Base-by-base conservation (phyloP, 78 protist species). In the Bigelowiella natans region DNA sequence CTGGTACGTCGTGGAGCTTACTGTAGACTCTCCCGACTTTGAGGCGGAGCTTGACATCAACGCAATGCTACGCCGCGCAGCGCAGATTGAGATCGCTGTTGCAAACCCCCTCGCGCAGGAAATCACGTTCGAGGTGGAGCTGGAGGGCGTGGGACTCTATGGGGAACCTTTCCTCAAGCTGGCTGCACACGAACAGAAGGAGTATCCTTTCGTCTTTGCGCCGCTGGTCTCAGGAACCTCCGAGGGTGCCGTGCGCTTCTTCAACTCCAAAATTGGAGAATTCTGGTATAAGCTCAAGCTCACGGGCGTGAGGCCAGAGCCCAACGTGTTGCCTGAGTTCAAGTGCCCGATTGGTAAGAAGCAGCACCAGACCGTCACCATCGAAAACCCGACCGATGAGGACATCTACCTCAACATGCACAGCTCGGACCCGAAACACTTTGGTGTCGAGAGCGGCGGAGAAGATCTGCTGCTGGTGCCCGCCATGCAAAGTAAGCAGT, bases 1-100 rank as follows among this genome's bases (percentile, higher is more conserved):
- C 40, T 95, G 96, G 96, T 95, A 84, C 92, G 90, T 91, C 28
- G 31, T 93, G 37, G 91, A 93, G 38, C 31, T 93, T n/a, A 73
- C 31, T 31, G 89, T 91, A 1, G 28, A 34, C 88, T 82, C 89
- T 36, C 94, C 96, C 34, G 83, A 86, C 1, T 37, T 86, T 0
- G 96, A 95, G 88, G 36, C 40, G 2, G 1, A 0, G 2, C 0
- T 95, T 3, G 64, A 39, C 7, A 2, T 93, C 36, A 0, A 2
- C 2, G 39, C 95, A 37, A 36, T 0, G 82, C 31, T 86, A 38
- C 91, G 95, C 2, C 1, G 37, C 84, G 92, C 90, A 1, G 83
- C 86, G 7, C 85, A 85, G 37, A 85, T 90, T 31, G 94, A 92
- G 84, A 84, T 94, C 89, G 0, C 37, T 26, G 37, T 94, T 38